A percentile compares a stretch with the other conserved stretches of the same genome.
Conservation (phyloP, 176 grass and related monocot genomes). For the Dactylis glomerata region DNA sequence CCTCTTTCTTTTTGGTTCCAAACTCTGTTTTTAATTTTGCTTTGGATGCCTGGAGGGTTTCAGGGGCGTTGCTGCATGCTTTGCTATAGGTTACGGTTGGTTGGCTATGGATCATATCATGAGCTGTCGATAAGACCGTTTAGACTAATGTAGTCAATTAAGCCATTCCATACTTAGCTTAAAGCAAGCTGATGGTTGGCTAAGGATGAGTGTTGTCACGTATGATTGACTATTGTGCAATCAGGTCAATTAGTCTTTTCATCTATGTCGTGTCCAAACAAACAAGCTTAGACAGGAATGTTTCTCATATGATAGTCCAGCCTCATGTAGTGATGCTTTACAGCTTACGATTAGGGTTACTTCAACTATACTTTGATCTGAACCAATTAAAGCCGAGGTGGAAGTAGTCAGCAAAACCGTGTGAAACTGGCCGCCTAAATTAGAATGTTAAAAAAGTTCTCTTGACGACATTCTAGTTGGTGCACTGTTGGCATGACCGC, state of each 20-base stretch:
- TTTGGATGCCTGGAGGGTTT: background rate
- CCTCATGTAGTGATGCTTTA: background rate
- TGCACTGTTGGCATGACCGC: background rate
- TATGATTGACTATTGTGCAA: background rate
- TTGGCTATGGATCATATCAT: background rate
- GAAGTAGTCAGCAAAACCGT: background rate
- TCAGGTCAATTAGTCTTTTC: background rate
- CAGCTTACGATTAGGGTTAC: background rate
- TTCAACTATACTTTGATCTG: background rate
- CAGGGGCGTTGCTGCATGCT: background rate
- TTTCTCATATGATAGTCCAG: background rate
- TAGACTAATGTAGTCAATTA: constrained; percentile 3
- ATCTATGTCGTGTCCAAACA: background rate
- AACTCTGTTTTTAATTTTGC: background rate
- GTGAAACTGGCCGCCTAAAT: background rate
- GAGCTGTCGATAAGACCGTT: background rate
- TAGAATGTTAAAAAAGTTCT: background rate
- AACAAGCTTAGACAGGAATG: background rate
- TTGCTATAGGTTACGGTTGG: background rate
- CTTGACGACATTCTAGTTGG: background rate
- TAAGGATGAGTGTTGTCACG: background rate
- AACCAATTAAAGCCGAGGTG: background rate
- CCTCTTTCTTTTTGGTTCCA: background rate
- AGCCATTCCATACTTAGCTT: background rate
- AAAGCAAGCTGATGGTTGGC: background rate